Conservation (phyloP, 345 rosid genomes). For the Linum trigynum region DNA sequence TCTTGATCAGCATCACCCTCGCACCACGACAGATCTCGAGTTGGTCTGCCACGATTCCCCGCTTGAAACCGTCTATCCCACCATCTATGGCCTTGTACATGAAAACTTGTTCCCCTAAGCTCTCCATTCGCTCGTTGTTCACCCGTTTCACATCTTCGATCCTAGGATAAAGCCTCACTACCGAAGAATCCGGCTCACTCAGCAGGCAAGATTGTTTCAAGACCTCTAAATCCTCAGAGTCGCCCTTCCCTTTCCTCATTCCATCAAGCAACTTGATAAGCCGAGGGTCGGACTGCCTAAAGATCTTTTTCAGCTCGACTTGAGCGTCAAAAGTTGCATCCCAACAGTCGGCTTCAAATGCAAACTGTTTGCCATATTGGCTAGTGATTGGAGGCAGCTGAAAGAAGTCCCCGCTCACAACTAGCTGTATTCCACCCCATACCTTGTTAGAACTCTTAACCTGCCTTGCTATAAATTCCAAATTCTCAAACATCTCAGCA, state of each 20-base stretch:
- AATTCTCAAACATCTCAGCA: slow-evolving; percentile 21
- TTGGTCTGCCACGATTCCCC: slow-evolving; percentile 15
- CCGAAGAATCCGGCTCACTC: slow-evolving; percentile 14
- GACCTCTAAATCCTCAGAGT: slow-evolving; percentile 15
- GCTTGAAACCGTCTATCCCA: slow-evolving; percentile 8
- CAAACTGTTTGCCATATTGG: slow-evolving; percentile 15
- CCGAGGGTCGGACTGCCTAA: slow-evolving; percentile 28
- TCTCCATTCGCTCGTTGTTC: slow-evolving; percentile 15
- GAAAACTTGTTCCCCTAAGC: slow-evolving; percentile 13
- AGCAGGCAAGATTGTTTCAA: slow-evolving; percentile 17
- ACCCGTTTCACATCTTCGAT: slow-evolving; percentile 17
- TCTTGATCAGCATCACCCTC: slow-evolving; percentile 27
- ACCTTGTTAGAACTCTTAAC: slow-evolving; percentile 13
- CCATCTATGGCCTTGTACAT: slow-evolving; percentile 13
- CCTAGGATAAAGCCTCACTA: slow-evolving; percentile 20
- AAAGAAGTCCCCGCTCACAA: slow-evolving; percentile 29
- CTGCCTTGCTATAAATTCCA: slow-evolving; percentile 23
- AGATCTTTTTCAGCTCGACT: slow-evolving; percentile 24
- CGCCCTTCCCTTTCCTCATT: slow-evolving; percentile 21
- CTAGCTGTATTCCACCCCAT: slow-evolving; percentile 37
- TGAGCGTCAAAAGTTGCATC: slow-evolving; percentile 24
- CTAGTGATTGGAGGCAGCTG: slow-evolving; percentile 23
- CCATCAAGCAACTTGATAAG: slow-evolving; percentile 22
- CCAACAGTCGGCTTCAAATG: slow-evolving; percentile 36
- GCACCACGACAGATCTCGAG: slow-evolving; percentile 18